Percentiles rank a stretch among this genome's conserved stretches.
Evolutionary conservation across 306 rosid genomes (phyloP).

Genomic region (Lathyrus tuberosus): DNA sequence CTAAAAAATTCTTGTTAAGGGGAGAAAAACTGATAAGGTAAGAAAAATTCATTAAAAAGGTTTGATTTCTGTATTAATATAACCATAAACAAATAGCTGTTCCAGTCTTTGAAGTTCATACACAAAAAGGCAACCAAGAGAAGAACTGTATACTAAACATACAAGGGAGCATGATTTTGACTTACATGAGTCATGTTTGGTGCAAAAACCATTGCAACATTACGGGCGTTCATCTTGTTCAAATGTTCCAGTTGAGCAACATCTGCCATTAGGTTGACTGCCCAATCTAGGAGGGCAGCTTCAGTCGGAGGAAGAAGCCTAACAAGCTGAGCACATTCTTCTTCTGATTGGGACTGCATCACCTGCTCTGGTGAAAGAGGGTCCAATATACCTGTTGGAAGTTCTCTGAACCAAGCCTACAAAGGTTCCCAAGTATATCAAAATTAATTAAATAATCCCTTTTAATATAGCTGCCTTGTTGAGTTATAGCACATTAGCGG

Average conservation of each 20-base stretch:
- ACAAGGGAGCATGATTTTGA: slow-evolving; percentile 31
- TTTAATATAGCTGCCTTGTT: slow-evolving; percentile 13
- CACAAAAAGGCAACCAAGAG: slow-evolving; percentile 19
- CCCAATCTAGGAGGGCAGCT: slow-evolving; percentile 95
- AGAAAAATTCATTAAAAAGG: too few relatives aligned
- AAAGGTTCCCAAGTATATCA: slow-evolving; percentile 33
- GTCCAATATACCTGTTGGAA: slow-evolving; percentile 87
- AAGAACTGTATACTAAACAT: slow-evolving; percentile 7
- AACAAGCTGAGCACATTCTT: slow-evolving; percentile 84
- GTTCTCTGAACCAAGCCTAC: slow-evolving; percentile 99
- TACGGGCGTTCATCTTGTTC: slow-evolving; percentile 99
- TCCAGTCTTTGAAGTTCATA: slow-evolving; percentile 12
- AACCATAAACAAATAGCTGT: too few relatives aligned
- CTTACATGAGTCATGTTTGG: slow-evolving; percentile 99
- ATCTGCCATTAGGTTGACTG: slow-evolving; percentile 93
- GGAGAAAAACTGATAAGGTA: too few relatives aligned
- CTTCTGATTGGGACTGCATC: slow-evolving; percentile 90
- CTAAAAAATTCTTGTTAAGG: too few relatives aligned
- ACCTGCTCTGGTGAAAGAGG: slow-evolving; percentile 94
- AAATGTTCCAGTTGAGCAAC: slow-evolving; percentile 84
- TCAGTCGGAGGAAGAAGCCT: slow-evolving; percentile 84
- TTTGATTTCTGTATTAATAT: too few relatives aligned
- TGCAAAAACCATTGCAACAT: slow-evolving; percentile 97
- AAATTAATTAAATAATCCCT: slow-evolving; percentile 33
- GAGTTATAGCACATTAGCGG: slow-evolving; percentile 8